Conservation (phyloP, 192 early-diverging fungal genomes). For the Coemansia sp. region DNA sequence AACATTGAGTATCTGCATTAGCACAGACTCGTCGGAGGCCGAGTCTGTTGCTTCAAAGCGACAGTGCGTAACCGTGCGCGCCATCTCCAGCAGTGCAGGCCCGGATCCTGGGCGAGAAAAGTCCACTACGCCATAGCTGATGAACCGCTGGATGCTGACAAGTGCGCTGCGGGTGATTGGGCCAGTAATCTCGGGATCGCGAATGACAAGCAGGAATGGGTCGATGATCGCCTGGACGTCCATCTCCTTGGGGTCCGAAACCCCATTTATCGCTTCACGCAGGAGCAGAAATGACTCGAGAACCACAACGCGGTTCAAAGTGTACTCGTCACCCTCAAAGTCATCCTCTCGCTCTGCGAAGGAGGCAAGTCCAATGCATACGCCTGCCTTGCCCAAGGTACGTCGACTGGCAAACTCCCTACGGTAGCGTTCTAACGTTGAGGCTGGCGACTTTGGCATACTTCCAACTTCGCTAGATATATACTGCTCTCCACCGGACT, state of each 20-base stretch:
- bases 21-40: slow-evolving; percentile 92
- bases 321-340: slow-evolving; percentile 26
- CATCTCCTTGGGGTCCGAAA: slow-evolving; percentile 61
- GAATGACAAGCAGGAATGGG: slow-evolving; percentile 92
- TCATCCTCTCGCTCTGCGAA: slow-evolving; percentile 43
- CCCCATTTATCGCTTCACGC: slow-evolving; percentile 47
- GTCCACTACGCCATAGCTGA: slow-evolving; percentile 77
- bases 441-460: background rate
- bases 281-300: slow-evolving; percentile 47
- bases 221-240: slow-evolving; percentile 75
- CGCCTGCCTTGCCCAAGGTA: slow-evolving; percentile 48
- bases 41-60: slow-evolving; percentile 95
- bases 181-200: slow-evolving; percentile 91
- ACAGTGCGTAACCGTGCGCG: slow-evolving; percentile 89
- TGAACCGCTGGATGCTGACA: slow-evolving; percentile 85
- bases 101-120: slow-evolving; percentile 26
- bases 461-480: background rate
- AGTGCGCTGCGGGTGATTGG: slow-evolving; percentile 93
- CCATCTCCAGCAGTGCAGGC: slow-evolving; percentile 43
- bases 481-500: background rate
- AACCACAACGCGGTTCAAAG: slow-evolving; percentile 31
- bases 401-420: slow-evolving; percentile 40
- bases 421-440: slow-evolving; percentile 25
- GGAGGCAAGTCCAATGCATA: slow-evolving; percentile 45
- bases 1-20: slow-evolving; percentile 86